Base-by-base conservation (phyloP, 1,284 basidiomycete species). In the Phylloboletellus chloephorus region DNA sequence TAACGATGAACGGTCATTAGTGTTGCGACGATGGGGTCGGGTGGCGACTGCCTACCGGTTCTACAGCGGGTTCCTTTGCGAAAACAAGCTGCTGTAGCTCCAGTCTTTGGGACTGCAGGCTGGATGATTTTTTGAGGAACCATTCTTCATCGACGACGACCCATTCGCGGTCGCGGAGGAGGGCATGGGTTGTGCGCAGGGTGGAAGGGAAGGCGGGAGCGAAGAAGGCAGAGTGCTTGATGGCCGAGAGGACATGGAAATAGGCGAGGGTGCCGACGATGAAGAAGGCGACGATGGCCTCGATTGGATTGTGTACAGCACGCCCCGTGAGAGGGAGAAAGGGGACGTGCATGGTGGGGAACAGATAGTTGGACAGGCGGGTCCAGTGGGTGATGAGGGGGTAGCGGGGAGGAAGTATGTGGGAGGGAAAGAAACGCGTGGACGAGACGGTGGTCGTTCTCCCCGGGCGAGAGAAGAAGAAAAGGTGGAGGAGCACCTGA, bases 191-290 rank as follows among this genome's bases (percentile, higher is more conserved):
- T 1, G 82, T 72, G 7, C 73, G 66, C 19, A 80, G 64, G 0
- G 68, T 57, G 3, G 70, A 65, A 4, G 71, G 64, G 25, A 70
- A 64, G 1, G 71, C 60, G 1, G 79, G 68, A 0, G 77, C 76
- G 44, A 85, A 73, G 64, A 85, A 84, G 0, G 77, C 67, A 0
- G 80, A 82, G 53, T 84, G 75, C 48, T 90, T 90, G 61, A 94
- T 83, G 31, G 88, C 86, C 48, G 80, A 79, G 43, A 97, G 75
- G 48, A 95, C 76, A 62, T 93, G 88, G 63, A 96, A 94, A 66
- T 96, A 96, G 37, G 87, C 84, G 30, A 96, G 75, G 3, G 93
- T 96, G 24, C 86, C 86, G 46, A 92, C 64, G 58, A 93, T 78
- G 61, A 83, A 89, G 66, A 88, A 85, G 57, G 81, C 78, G 42